phyloP scores from a whole-genome alignment of 495 filamentous ascomycete genomes.

The Talaromyces wortmannii region DNA sequence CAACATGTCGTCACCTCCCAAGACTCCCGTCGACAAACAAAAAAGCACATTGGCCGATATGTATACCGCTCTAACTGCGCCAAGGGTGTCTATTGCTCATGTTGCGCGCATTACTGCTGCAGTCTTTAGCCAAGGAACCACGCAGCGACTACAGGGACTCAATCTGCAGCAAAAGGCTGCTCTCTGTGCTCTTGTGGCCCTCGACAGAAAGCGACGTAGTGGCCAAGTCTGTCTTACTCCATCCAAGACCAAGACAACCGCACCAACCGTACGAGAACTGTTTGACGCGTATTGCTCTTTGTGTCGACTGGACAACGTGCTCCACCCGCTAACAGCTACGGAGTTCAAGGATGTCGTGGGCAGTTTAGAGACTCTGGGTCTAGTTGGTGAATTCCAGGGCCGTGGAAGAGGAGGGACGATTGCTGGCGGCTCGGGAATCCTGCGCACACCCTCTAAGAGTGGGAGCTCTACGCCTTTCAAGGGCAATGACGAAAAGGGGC shows the following conservation, averaged over 20 bases:
- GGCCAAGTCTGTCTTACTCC: slow-evolving; percentile 41
- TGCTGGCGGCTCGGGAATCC: slow-evolving; percentile 33
- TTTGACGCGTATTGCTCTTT: slow-evolving; percentile 72
- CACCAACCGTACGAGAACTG: slow-evolving; percentile 70
- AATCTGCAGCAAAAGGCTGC: slow-evolving; percentile 97
- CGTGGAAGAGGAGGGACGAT: slow-evolving; percentile 59
- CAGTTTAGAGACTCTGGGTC: slow-evolving; percentile 75
- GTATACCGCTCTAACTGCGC: slow-evolving; percentile 68
- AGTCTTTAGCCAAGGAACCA: slow-evolving; percentile 77
- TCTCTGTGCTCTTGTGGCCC: slow-evolving; percentile 75
- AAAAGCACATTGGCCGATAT: slow-evolving; percentile 35
- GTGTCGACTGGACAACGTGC: slow-evolving; percentile 74
- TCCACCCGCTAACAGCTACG: slow-evolving; percentile 78
- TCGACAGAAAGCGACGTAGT: slow-evolving; percentile 55
- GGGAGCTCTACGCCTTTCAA: slow-evolving; percentile 31
- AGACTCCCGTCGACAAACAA: slow-evolving; percentile 13
- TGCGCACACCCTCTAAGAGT: slow-evolving; percentile 53
- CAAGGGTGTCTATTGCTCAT: slow-evolving; percentile 82
- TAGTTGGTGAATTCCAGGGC: slow-evolving; percentile 70
- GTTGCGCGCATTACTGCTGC: slow-evolving; percentile 82
- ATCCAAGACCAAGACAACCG: slow-evolving; percentile 45
- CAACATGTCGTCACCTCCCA: slow-evolving; percentile 57
- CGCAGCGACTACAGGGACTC: slow-evolving; percentile 73
- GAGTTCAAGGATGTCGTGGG: slow-evolving; percentile 94
- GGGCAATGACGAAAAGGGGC: slow-evolving; percentile 55